These are phyloP conservation scores for Micractinium sp. DNA, from an alignment of 139 green algal genomes.

Conservation along the genomic window DNA sequence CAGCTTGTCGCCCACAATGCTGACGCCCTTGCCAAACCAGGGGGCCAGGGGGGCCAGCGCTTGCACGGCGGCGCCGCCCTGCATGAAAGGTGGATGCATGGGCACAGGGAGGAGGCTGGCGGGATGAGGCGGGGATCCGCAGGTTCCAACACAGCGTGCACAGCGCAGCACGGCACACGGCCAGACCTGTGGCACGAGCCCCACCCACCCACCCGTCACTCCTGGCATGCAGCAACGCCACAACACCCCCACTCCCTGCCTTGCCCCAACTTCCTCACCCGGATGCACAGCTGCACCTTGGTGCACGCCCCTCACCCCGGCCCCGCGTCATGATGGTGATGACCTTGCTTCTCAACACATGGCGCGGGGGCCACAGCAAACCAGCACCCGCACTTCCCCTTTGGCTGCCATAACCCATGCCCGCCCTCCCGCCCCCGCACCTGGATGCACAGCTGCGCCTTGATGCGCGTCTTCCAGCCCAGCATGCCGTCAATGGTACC, in stretches of 20 bases:
- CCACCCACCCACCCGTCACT: no score
- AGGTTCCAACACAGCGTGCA: no score
- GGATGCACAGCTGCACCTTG: not conserved
- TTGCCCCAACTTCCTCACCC: not conserved
- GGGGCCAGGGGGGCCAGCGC: constrained; percentile 2
- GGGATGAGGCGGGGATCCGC: no score
- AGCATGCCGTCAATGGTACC: not conserved
- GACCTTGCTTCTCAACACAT: no score
- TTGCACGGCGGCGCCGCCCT: constrained; percentile 18
- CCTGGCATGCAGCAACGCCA: no score
- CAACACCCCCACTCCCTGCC: no score
- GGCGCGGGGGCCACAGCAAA: no score
- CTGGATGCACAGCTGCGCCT: constrained; percentile 4
- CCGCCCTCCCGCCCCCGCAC: not conserved
- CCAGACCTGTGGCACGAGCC: no score
- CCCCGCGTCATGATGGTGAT: no score
- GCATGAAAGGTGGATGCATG: not conserved
- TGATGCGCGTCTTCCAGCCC: not conserved
- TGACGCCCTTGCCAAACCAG: constrained; percentile 10
- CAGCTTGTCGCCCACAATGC: not conserved
- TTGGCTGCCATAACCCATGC: not conserved
- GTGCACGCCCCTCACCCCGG: no score
- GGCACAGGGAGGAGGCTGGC: not conserved
- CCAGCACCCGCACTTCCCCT: no score
- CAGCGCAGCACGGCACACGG: no score